These are phyloP conservation scores for Thraustochytrium sp. DNA, from an alignment of 352 stramenopile species.

Conservation along the genomic window DNA sequence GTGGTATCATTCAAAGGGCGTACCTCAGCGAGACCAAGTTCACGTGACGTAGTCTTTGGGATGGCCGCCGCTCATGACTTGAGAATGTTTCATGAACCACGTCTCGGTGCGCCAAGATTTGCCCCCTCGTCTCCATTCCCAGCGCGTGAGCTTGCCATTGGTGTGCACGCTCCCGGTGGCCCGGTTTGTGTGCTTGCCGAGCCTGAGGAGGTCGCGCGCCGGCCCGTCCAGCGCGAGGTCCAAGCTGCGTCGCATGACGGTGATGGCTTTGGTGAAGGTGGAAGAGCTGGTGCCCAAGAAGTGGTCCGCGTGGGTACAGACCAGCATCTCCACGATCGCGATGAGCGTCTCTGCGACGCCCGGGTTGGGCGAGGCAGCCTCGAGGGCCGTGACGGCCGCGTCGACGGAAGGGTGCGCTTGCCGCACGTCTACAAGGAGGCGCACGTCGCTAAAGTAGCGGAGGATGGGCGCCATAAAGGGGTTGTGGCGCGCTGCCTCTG, in stretches of 20 bases:
- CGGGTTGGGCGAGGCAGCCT: not conserved
- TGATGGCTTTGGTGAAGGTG: constrained; percentile 40
- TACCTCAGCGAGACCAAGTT: too few species aligned
- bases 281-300: constrained; percentile 18
- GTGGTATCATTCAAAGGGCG: too few species aligned
- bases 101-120: not conserved
- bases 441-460: too few species aligned
- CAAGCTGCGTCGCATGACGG: not conserved
- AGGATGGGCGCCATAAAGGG: not conserved
- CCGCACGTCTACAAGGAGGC: not conserved
- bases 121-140: not conserved
- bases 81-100: not conserved
- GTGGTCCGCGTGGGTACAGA: not conserved
- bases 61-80: not conserved
- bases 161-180: not conserved
- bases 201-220: not conserved
- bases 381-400: not conserved
- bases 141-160: not conserved
- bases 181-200: not conserved
- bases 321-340: not conserved
- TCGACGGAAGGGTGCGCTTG: not conserved
- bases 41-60: not conserved
- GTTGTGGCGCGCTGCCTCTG: not conserved
- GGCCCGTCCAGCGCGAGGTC: not conserved
- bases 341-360: not conserved